Base-by-base conservation (phyloP, 768 basidiomycete species). In the Rhodotorula sphaerocarpa region DNA sequence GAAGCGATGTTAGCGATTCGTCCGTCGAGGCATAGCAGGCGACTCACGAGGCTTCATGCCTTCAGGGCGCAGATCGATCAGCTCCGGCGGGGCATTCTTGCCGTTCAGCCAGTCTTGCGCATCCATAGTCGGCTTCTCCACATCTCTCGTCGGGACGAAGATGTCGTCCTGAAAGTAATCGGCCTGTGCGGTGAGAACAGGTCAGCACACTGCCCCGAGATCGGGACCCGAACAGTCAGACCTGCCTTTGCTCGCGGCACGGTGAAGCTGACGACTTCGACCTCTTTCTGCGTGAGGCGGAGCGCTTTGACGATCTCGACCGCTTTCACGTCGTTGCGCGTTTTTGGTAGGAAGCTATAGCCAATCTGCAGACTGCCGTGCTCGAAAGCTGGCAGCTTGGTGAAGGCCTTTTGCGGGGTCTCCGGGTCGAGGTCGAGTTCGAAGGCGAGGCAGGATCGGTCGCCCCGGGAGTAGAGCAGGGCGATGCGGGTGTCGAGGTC, bases 121-220 rank as follows among this genome's bases (percentile, higher is more conserved):
- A 0, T 62, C 43, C 11, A 61, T 51, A 0, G 64, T 30, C 7
- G 73, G 57, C 14, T 56, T 65, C 53, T 71, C 70, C 0, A 63
- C 58, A 31, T 75, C 74, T 18, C 67, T 43, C 7, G 77, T 77
- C 5, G 66, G 65, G 16, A 73, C 58, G 50, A 71, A 78, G 47
- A 78, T 73, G 57, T 78, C 77, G 62, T 78, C 74, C 56, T 77
- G 76, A 74, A 76, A 76, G 69, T 70, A 74, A 12, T 75, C 74
- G 48, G 72, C 71, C 73, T 75, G 50, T 36, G 20, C 15, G 27
- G 25, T 27, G 48, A 10, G 28, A 39, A 39, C 6, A 10, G 36
- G 14, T 30, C 53, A 41, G 11, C n/a, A n/a, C n/a, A n/a, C n/a
- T n/a, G n/a, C n/a, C n/a, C n/a, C n/a, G n/a, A n/a, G n/a, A n/a